Percentiles rank a stretch among this genome's conserved stretches.
These are phyloP conservation scores for Candida nemodendra DNA, from an alignment of 805 yeast genomes.

Conservation along the genomic window DNA sequence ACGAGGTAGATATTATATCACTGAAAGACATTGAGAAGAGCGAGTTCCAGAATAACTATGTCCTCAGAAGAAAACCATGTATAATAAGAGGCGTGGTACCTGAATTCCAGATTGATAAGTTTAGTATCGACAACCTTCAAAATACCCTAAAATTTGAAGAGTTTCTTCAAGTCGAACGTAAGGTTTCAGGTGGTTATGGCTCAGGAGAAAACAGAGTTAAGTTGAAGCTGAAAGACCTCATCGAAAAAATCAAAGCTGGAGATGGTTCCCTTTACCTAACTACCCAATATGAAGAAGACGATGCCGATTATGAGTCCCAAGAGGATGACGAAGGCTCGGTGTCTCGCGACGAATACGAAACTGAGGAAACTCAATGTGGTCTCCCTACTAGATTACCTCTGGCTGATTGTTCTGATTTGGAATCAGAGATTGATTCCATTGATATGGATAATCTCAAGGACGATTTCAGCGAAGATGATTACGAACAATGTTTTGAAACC, in stretches of 20 bases:
- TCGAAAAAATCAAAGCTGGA: constrained; percentile 40
- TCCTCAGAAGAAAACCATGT: constrained; percentile 48
- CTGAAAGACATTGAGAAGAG: constrained; percentile 16
- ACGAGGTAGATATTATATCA: constrained; percentile 7
- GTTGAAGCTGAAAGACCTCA: constrained; percentile 50
- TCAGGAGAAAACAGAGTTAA: constrained; percentile 54
- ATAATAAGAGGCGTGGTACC: constrained; percentile 41
- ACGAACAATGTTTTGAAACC: constrained; percentile 27
- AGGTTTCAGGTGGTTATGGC: constrained; percentile 63
- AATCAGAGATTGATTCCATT: constrained; percentile 40
- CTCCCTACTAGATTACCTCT: too few species aligned
- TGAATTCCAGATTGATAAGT: constrained; percentile 33
- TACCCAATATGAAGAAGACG: constrained; percentile 62
- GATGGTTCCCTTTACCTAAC: constrained; percentile 57
- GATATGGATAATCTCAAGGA: constrained; percentile 47
- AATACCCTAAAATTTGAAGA: constrained; percentile 31
- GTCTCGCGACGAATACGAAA: constrained; percentile 25
- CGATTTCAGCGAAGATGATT: constrained; percentile 44
- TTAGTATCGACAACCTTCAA: constrained; percentile 37
- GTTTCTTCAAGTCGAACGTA: constrained; percentile 55
- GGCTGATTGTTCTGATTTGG: constrained; percentile 10
- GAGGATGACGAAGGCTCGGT: constrained; percentile 25
- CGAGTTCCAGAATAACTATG: constrained; percentile 39
- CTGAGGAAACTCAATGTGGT: constrained; percentile 20
- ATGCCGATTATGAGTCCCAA: constrained; percentile 33